phyloP scores from a whole-genome alignment of 1,139 yeast species.

The Yamadazyma taylorii region DNA sequence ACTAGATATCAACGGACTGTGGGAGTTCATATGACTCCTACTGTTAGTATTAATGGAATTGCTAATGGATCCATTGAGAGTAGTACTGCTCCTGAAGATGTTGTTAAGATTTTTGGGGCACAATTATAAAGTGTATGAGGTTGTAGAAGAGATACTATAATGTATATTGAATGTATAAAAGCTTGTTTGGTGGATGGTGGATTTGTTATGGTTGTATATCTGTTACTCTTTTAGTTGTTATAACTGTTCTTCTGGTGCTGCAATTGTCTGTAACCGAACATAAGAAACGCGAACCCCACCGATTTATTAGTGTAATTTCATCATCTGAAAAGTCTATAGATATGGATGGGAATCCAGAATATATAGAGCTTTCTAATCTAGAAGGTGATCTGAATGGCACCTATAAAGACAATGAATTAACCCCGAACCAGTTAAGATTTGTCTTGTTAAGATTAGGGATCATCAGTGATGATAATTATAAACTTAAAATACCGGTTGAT shows the following conservation, averaged over 20 bases:
- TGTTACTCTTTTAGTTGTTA: no score
- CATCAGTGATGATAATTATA: constrained; percentile 28
- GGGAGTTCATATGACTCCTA: constrained; percentile 86
- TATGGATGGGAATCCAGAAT: constrained; percentile 6
- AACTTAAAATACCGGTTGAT: constrained; percentile 12
- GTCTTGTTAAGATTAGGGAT: constrained; percentile 32
- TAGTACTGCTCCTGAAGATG: constrained; percentile 34
- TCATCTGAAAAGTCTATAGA: neutral
- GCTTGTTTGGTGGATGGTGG: no score
- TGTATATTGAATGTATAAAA: no score
- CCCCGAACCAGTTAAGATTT: constrained; percentile 26
- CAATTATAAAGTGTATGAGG: constrained; percentile 12
- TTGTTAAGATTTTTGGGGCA: constrained; percentile 29
- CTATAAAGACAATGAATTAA: constrained; percentile 12
- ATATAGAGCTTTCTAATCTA: constrained; percentile 13
- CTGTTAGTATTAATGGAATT: constrained; percentile 72
- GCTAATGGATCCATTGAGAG: constrained; percentile 39
- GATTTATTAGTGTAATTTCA: neutral
- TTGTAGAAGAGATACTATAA: no score
- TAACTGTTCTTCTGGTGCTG: no score
- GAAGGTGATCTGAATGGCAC: neutral
- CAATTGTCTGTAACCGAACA: no score
- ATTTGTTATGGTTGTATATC: no score
- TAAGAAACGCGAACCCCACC: constrained; percentile 2
- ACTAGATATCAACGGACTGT: constrained; percentile 72